phyloP scores from a whole-genome alignment of 2,329 filamentous ascomycete genomes.

The Apiospora phragmitis region DNA sequence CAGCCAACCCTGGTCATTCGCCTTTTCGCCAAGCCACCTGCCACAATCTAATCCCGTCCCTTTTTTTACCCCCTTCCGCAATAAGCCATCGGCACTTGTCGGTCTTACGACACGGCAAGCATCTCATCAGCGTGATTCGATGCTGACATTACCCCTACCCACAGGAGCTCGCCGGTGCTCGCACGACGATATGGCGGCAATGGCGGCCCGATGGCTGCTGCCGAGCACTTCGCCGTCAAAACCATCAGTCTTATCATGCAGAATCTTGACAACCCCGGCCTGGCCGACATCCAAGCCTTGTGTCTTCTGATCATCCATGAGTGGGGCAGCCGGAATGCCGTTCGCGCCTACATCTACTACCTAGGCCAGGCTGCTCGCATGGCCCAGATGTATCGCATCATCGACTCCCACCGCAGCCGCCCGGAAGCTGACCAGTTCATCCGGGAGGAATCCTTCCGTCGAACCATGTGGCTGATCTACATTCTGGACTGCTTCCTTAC shows the following conservation, averaged over 20 bases:
- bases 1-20: neutral
- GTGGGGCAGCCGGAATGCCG: constrained; percentile 62
- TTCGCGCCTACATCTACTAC: constrained; percentile 64
- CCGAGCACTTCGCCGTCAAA: constrained; percentile 61
- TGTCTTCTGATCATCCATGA: constrained; percentile 64
- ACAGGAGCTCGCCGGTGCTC: constrained; percentile 55
- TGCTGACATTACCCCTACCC: neutral
- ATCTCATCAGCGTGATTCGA: neutral
- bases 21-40: constrained; percentile 2
- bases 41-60: constrained; percentile 7
- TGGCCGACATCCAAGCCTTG: constrained; percentile 62
- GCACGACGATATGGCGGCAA: constrained; percentile 61
- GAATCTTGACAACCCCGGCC: constrained; percentile 58
- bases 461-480: constrained; percentile 63
- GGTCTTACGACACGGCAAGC: neutral
- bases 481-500: constrained; percentile 64
- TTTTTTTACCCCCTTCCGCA: constrained; percentile 1
- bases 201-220: constrained; percentile 49
- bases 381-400: constrained; percentile 64
- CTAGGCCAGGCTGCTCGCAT: constrained; percentile 64
- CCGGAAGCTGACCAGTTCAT: constrained; percentile 59
- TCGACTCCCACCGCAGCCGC: constrained; percentile 53
- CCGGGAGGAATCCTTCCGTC: constrained; percentile 61
- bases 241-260: constrained; percentile 57
- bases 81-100: constrained; percentile 7